Conservation (phyloP, 2,329 filamentous ascomycete genomes). For the Cordyceps fumosorosea region DNA sequence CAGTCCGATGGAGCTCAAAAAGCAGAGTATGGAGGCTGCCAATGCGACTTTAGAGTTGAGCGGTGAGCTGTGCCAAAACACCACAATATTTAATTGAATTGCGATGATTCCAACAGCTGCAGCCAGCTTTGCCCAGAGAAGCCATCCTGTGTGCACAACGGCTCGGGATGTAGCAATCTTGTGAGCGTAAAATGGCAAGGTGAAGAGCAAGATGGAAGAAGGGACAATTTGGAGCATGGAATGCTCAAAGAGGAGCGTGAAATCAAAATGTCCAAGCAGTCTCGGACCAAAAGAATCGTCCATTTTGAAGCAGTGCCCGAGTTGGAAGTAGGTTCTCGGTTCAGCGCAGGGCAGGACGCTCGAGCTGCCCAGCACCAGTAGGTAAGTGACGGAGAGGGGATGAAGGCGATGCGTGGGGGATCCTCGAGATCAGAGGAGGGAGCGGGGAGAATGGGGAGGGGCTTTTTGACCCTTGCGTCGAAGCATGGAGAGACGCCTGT, state of each 20-base stretch:
- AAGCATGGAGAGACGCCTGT: no score
- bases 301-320: neutral
- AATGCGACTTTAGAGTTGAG: constrained; percentile 20
- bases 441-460: no score
- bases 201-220: neutral
- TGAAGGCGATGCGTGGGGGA: no score
- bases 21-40: constrained; percentile 21
- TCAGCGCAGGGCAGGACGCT: neutral
- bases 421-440: no score
- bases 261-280: neutral
- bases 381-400: neutral
- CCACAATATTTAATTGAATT: constrained; percentile 20
- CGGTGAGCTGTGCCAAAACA: constrained; percentile 21
- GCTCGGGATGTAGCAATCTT: constrained; percentile 2
- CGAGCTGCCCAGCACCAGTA: neutral
- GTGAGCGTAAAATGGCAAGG: neutral
- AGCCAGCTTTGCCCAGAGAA: constrained; percentile 21
- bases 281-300: neutral
- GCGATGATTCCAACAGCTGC: rapidly evolving
- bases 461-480: no score
- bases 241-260: neutral
- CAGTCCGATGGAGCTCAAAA: constrained; percentile 23
- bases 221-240: neutral
- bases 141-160: neutral
- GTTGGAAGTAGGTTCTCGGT: neutral